phyloP scores from a whole-genome alignment of 768 basidiomycete genomes.

The Udeniomyces megalosporus region DNA sequence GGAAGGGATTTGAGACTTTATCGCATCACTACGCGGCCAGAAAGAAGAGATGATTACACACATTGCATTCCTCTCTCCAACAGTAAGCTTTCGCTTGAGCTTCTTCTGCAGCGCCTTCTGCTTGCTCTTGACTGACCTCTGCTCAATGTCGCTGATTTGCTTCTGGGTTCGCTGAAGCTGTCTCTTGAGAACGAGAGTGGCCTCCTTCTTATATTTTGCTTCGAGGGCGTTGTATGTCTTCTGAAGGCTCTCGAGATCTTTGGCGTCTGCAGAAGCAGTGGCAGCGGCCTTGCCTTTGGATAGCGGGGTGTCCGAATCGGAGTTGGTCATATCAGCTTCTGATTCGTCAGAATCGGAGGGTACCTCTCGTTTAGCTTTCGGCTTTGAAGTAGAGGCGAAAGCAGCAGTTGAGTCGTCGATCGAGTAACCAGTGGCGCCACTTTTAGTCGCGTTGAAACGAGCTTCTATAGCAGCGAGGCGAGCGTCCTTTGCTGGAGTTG shows the following conservation, averaged over 20 bases:
- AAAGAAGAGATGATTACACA: slow-evolving; percentile 28
- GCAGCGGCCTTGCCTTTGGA: neutral
- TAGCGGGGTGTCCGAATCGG: neutral
- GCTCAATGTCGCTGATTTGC: slow-evolving; percentile 11
- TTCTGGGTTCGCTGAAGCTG: neutral
- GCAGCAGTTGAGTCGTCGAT: neutral
- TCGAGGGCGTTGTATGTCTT: neutral
- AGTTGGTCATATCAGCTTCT: neutral
- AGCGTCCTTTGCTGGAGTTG: neutral
- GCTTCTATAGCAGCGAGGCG: neutral
- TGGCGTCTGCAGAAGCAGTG: neutral
- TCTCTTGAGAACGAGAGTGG: neutral
- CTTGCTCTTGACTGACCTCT: slow-evolving; percentile 5
- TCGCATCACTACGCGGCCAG: too few relatives aligned
- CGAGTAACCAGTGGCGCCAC: neutral
- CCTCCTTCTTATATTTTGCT: neutral
- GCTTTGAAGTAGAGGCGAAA: neutral
- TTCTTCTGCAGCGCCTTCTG: slow-evolving; percentile 35
- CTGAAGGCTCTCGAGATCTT: neutral
- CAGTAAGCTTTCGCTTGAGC: slow-evolving; percentile 50
- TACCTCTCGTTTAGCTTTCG: neutral
- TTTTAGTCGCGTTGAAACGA: neutral
- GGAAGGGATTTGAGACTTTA: too few relatives aligned
- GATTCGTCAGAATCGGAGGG: neutral
- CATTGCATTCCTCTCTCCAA: slow-evolving; percentile 33